Evolutionary conservation across 352 stramenopile genomes (phyloP), one percentile per base, ranked within the genome.

Genomic region (Phytophthora vignae): DNA sequence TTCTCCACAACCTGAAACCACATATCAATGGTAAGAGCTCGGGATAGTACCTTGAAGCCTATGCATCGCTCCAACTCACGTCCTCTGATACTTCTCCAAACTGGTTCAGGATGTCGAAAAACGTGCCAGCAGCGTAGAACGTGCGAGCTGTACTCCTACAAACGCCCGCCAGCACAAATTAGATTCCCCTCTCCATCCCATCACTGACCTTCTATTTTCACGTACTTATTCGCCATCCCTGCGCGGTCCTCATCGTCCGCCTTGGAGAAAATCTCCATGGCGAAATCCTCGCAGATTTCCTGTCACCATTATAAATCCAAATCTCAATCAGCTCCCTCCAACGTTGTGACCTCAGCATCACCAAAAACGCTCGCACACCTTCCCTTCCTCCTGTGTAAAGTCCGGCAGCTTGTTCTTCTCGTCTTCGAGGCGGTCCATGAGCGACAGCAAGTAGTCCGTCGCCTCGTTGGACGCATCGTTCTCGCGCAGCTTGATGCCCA

Each of bases 71-170:
- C n/a, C 6, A 21, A 19, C 85, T 57, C 60, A 95, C 87, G 66
- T 96, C 82, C 44, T 97, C 87, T 10, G 84, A 87, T 36, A 91
- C 81, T 3, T 92, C 74, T 38, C 96, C 92, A 82, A 99, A 99
- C 79, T 99, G 97, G 60, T 96, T 90, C 55, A 99, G 79, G 57
- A 99, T 98, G 76, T 99, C 97, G 60, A 99, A 98, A 78, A 99
- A 99, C 11, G 85, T 97, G 38, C 93, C 95, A 2, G 97, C 97
- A 0, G 96, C 96, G 84, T 99, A 99, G 83, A 99, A 99, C 21
- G 92, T 98, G 40, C 93, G 88, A 50, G 97, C 97, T 17, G 97
- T 99, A 64, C 88, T 92, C 67, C 89, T 96, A 55, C 25, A 69
- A n/a, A 19, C 46, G 48, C 5, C 57, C 17, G 22, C 21, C 48